These are phyloP conservation scores for Stephanodiscus triporus DNA, from an alignment of 108 stramenopile species.

Conservation along the genomic window DNA sequence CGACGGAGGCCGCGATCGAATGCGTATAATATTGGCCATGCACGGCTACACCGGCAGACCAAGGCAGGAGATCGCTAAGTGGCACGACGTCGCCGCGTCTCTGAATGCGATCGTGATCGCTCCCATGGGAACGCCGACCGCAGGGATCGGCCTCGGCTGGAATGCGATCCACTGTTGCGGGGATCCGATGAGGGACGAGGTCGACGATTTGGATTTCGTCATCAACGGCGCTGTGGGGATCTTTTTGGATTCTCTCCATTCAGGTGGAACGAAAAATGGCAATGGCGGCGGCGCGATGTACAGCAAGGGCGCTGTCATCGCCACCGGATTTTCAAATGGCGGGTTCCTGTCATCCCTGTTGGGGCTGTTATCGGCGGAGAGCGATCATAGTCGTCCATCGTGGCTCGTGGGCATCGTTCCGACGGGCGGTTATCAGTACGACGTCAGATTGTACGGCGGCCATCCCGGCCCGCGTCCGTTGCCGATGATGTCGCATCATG, in stretches of 20 bases:
- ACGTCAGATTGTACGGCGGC: conserved; percentile 12
- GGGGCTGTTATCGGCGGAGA: conserved; percentile 8
- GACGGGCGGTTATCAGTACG: conserved; percentile 49
- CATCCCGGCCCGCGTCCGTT: conserved; percentile 16
- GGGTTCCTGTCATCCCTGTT: conserved; percentile 44
- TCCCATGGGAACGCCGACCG: conserved; percentile 21
- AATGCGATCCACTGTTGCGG: conserved; percentile 46
- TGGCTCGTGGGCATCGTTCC: conserved; percentile 48
- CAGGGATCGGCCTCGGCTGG: conserved; percentile 31
- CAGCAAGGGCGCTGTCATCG: conserved; percentile 20
- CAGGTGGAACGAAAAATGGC: not conserved
- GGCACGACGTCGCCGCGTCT: conserved; percentile 9
- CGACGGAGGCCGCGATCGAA: no score
- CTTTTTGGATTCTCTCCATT: conserved; percentile 16
- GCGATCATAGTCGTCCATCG: conserved; percentile 10
- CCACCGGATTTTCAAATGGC: conserved; percentile 49
- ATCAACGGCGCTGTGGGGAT: conserved; percentile 13
- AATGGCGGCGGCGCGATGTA: not conserved
- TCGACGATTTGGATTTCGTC: conserved; percentile 43
- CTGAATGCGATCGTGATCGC: conserved; percentile 31
- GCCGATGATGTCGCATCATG: conserved; percentile 44
- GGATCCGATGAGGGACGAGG: conserved; percentile 26
- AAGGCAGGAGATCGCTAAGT: conserved; percentile 32
- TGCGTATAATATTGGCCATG: conserved; percentile 29
- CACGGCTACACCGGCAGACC: conserved; percentile 39